Evolutionary conservation across 345 rosid genomes (phyloP).

Genomic region (Clarkia xantiana): DNA sequence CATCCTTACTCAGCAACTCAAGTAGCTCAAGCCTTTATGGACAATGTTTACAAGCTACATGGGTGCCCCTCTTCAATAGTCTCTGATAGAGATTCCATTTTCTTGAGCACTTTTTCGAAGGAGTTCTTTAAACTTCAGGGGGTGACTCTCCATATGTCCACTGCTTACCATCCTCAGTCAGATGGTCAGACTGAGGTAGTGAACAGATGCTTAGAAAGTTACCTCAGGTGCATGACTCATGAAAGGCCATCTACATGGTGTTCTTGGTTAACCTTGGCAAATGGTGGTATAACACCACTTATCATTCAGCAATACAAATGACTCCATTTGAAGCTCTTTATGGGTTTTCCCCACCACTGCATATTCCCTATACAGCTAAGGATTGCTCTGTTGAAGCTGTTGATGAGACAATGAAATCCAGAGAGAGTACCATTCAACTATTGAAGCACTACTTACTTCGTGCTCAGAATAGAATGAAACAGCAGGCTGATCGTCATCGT

Average conservation of each 20-base stretch:
- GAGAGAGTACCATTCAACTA: too few species aligned
- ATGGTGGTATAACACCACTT: not conserved
- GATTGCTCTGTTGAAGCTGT: too few species aligned
- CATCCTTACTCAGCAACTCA: not conserved
- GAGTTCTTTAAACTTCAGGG: not conserved
- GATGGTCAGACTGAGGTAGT: not conserved
- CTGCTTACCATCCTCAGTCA: not conserved
- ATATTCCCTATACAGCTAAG: too few species aligned
- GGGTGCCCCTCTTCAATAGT: not conserved
- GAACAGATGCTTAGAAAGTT: not conserved
- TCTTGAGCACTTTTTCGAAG: constrained; percentile 3
- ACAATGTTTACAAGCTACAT: not conserved
- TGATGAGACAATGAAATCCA: too few species aligned
- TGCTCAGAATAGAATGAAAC: too few species aligned
- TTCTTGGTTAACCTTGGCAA: not conserved
- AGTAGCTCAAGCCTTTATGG: not conserved
- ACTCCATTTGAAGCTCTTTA: too few species aligned
- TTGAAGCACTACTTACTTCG: too few species aligned
- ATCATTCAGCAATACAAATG: not conserved
- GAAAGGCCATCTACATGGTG: not conserved
- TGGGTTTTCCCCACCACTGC: too few species aligned
- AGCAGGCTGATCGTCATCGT: too few species aligned
- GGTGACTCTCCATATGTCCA: not conserved
- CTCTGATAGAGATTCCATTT: not conserved
- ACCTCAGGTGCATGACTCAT: not conserved